Conservation (phyloP, 108 stramenopile species). For the Schizochytrium sp. region DNA sequence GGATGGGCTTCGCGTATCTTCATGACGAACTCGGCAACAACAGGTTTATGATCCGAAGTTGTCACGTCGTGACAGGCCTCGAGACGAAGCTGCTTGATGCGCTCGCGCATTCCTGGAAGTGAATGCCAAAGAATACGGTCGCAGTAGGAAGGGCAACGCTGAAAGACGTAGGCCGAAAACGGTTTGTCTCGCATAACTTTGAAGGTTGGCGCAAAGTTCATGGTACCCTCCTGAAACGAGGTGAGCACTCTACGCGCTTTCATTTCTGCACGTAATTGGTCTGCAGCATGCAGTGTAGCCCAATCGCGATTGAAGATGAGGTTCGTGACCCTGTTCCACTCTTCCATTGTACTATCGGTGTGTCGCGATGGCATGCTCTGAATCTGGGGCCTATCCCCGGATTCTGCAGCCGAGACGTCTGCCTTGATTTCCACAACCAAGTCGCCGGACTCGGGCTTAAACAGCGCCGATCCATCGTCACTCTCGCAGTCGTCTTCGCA, state of each 20-base stretch:
- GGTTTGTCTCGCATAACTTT: background rate
- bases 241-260: background rate
- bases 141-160: slow-evolving; percentile 5
- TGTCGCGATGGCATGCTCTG: background rate
- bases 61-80: background rate
- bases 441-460: background rate
- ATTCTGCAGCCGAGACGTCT: background rate
- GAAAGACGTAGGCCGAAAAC: background rate
- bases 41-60: background rate
- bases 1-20: background rate
- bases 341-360: background rate
- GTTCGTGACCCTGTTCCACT: background rate
- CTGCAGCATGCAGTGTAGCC: background rate
- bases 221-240: background rate
- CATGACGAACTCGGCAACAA: background rate
- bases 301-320: background rate
- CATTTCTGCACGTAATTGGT: background rate
- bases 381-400: background rate
- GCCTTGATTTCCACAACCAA: background rate
- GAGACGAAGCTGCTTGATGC: slow-evolving; percentile 3
- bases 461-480: background rate
- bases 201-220: background rate
- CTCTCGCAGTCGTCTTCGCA: background rate
- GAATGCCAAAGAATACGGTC: slow-evolving; percentile 13
- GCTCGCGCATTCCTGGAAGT: background rate